Evolutionary conservation across 2,329 filamentous ascomycete species (phyloP).

Genomic region (Monosporascus sp.): DNA sequence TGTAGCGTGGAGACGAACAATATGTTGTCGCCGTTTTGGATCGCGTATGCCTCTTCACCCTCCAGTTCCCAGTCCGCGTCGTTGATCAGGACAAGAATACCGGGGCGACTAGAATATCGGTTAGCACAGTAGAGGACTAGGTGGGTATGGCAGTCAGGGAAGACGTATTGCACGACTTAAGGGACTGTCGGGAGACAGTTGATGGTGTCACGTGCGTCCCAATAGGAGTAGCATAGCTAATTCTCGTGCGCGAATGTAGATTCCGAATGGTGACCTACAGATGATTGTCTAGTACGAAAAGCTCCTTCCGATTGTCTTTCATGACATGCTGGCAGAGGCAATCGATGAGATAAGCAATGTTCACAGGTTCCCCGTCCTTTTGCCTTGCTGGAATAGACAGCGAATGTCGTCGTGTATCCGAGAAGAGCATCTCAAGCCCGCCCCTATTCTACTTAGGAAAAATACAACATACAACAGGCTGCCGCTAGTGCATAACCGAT

Average conservation of each 20-base stretch:
- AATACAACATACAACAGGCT: neutral
- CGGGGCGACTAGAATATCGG: conserved; percentile 65
- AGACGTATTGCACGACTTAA: neutral
- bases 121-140: conserved; percentile 9
- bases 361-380: conserved; percentile 56
- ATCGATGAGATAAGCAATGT: conserved; percentile 69
- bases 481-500: too few species aligned
- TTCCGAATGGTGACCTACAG: conserved; percentile 59
- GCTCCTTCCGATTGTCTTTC: conserved; percentile 78
- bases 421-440: conserved; percentile 91
- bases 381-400: conserved; percentile 63
- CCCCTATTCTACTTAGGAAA: conserved; percentile 50
- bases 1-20: conserved; percentile 96
- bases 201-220: too few species aligned
- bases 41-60: conserved; percentile 83
- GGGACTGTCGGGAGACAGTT: too few species aligned
- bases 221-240: neutral
- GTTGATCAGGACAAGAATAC: conserved; percentile 94
- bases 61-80: conserved; percentile 98
- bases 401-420: conserved; percentile 69
- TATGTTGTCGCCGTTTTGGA: conserved; percentile 79
- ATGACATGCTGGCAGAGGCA: conserved; percentile 78
- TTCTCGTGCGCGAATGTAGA: too few species aligned
- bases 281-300: conserved; percentile 82
- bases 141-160: neutral